Conservation (phyloP, 768 basidiomycete species). For the Cyclocybe cylindracea region DNA sequence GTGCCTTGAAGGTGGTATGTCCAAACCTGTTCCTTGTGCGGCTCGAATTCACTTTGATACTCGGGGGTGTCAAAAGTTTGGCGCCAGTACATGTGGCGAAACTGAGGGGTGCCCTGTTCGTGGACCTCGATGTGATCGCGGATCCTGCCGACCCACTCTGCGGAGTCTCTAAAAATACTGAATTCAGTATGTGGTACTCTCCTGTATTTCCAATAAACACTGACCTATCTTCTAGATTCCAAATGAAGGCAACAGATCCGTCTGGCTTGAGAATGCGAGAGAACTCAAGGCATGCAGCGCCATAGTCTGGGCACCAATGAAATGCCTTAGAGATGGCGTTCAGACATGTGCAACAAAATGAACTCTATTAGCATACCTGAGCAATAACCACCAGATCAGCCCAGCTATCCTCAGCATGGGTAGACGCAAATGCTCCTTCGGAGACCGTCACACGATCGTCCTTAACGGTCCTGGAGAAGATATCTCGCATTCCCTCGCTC, state of each 20-base stretch:
- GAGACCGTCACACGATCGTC: slow-evolving; percentile 53
- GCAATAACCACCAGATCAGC: slow-evolving; percentile 81
- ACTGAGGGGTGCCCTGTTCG: slow-evolving; percentile 80
- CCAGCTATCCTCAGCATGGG: slow-evolving; percentile 62
- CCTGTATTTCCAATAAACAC: not conserved
- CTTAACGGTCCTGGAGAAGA: slow-evolving; percentile 57
- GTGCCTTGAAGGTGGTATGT: slow-evolving; percentile 52
- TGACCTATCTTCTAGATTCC: slow-evolving; percentile 90
- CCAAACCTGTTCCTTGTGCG: slow-evolving; percentile 59
- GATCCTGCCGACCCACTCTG: slow-evolving; percentile 74
- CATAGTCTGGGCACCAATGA: slow-evolving; percentile 90
- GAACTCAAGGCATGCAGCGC: slow-evolving; percentile 73
- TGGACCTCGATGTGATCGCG: slow-evolving; percentile 69
- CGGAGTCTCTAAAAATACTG: slow-evolving; percentile 42
- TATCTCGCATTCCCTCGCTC: slow-evolving; percentile 80
- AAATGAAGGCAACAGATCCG: slow-evolving; percentile 75
- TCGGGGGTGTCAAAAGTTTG: slow-evolving; percentile 61
- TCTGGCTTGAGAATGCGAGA: slow-evolving; percentile 75
- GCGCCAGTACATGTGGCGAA: slow-evolving; percentile 76
- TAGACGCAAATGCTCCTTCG: slow-evolving; percentile 74
- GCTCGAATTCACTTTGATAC: slow-evolving; percentile 61
- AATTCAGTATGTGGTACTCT: too few species aligned
- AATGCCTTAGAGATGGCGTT: slow-evolving; percentile 60
- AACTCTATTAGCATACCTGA: slow-evolving; percentile 46
- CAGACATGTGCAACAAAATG: not conserved